A percentile compares a stretch with the other conserved stretches of the same genome.
These are phyloP conservation scores for Ramaria rubella DNA, from an alignment of 768 basidiomycete genomes.

Conservation along the genomic window DNA sequence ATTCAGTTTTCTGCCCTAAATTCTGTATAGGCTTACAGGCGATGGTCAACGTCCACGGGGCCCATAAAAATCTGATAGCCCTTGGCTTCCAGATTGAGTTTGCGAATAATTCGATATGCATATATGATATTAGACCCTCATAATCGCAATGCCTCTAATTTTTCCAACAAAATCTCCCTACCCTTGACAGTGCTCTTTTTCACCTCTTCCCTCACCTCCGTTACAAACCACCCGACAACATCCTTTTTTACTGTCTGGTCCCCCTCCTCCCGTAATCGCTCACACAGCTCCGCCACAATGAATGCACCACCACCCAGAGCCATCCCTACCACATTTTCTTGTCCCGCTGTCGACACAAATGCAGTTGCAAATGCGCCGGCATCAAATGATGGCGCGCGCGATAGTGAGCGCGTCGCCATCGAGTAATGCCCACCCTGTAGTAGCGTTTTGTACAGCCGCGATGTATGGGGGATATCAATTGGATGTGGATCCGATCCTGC, in stretches of 20 bases:
- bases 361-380: slow-evolving; percentile 49
- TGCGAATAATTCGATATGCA: no score
- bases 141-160: slow-evolving; percentile 29
- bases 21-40: no score
- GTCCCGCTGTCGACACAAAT: slow-evolving; percentile 50
- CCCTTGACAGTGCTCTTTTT: slow-evolving; percentile 60
- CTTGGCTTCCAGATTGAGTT: no score
- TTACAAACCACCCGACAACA: slow-evolving; percentile 54
- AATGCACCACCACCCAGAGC: slow-evolving; percentile 62
- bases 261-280: slow-evolving; percentile 37
- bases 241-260: slow-evolving; percentile 2
- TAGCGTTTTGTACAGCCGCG: slow-evolving; percentile 81
- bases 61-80: no score
- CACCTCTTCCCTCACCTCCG: slow-evolving; percentile 40
- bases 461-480: slow-evolving; percentile 77
- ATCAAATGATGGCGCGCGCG: slow-evolving; percentile 48
- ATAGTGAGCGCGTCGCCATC: slow-evolving; percentile 49
- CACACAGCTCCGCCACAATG: slow-evolving; percentile 66
- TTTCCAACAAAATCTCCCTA: slow-evolving; percentile 61
- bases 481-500: slow-evolving; percentile 50
- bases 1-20: no score
- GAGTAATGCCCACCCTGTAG: slow-evolving; percentile 89
- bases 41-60: no score
- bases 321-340: slow-evolving; percentile 47
- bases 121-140: no score